Conservation (phyloP, 1,284 basidiomycete species). For the Kwoniella shivajii region DNA sequence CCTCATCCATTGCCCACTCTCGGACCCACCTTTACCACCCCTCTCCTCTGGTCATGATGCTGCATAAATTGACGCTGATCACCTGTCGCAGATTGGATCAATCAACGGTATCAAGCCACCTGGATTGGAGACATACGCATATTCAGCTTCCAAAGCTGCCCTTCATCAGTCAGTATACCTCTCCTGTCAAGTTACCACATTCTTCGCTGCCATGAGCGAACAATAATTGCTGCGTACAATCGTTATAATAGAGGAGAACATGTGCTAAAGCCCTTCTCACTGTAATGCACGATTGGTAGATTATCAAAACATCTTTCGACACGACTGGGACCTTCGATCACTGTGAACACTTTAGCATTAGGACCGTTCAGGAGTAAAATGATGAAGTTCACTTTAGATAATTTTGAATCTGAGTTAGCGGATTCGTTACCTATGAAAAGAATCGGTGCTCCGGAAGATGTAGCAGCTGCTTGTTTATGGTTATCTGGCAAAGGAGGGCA, state of each 20-base stretch:
- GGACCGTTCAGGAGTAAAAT: slow-evolving; percentile 58
- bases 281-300: background rate
- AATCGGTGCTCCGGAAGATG: slow-evolving; percentile 66
- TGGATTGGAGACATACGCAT: slow-evolving; percentile 67
- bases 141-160: slow-evolving; percentile 65
- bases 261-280: background rate
- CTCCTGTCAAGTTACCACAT: background rate
- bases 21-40: background rate
- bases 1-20: background rate
- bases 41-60: background rate
- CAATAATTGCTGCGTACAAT: no score
- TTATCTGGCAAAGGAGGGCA: slow-evolving; percentile 64
- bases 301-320: slow-evolving; percentile 66
- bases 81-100: slow-evolving; percentile 61
- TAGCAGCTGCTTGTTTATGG: slow-evolving; percentile 66
- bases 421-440: slow-evolving; percentile 60
- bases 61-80: background rate
- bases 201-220: no score
- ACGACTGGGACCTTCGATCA: slow-evolving; percentile 65
- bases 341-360: slow-evolving; percentile 70
- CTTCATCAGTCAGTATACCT: slow-evolving; percentile 47
- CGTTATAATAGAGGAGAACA: no score
- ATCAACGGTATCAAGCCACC: slow-evolving; percentile 64
- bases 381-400: slow-evolving; percentile 64
- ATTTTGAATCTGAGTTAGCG: slow-evolving; percentile 58